Percentiles rank a stretch among this genome's conserved stretches.
These are phyloP conservation scores for Mucor plumbeus DNA, from an alignment of 371 early-diverging fungal species.

Conservation along the genomic window DNA sequence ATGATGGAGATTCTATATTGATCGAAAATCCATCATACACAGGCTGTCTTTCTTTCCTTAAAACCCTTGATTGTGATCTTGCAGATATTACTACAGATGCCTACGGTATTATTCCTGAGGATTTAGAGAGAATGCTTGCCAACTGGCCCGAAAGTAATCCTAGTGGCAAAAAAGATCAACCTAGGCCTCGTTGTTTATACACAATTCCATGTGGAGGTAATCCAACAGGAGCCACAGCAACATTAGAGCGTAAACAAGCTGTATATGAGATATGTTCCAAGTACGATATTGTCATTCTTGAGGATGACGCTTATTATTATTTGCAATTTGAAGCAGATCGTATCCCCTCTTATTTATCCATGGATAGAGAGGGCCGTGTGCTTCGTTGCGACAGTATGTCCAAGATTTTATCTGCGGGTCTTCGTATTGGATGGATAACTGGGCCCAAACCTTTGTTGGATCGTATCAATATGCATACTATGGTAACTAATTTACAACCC, in stretches of 20 bases:
- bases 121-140: slow-evolving; percentile 52
- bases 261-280: slow-evolving; percentile 65
- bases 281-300: slow-evolving; percentile 70
- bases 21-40: slow-evolving; percentile 81
- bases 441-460: slow-evolving; percentile 73
- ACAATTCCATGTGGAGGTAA: slow-evolving; percentile 75
- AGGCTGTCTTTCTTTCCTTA: slow-evolving; percentile 74
- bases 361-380: slow-evolving; percentile 82
- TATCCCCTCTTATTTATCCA: slow-evolving; percentile 71
- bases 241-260: slow-evolving; percentile 62
- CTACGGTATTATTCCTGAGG: slow-evolving; percentile 57
- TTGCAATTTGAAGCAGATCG: slow-evolving; percentile 53
- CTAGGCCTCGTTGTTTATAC: slow-evolving; percentile 52
- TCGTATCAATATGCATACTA: slow-evolving; percentile 74
- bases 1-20: slow-evolving; percentile 66
- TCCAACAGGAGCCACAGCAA: slow-evolving; percentile 72
- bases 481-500: slow-evolving; percentile 78
- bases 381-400: slow-evolving; percentile 85
- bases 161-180: slow-evolving; percentile 37
- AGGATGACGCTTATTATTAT: slow-evolving; percentile 86
- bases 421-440: slow-evolving; percentile 81
- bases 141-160: slow-evolving; percentile 51
- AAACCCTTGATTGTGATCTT: slow-evolving; percentile 68
- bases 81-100: slow-evolving; percentile 63
- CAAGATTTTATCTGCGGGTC: slow-evolving; percentile 80